A percentile compares a stretch with the other conserved stretches of the same genome.
Conservation (phyloP, 2,329 filamentous ascomycete genomes). For the Pseudocercospora vitis region DNA sequence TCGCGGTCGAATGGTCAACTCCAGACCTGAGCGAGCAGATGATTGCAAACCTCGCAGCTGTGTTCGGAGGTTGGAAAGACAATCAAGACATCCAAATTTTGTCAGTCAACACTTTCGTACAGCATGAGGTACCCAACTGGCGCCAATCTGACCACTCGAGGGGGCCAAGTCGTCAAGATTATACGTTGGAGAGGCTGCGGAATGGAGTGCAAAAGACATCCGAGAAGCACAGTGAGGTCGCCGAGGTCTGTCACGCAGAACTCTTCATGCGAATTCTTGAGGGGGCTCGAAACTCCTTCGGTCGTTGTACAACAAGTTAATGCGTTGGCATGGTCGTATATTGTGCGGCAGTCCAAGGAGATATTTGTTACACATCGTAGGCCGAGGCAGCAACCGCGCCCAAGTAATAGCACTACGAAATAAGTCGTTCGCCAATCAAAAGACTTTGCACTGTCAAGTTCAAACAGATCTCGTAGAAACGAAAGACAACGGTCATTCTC, state of each 20-base stretch:
- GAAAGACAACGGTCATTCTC: too few species aligned
- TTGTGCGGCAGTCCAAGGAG: too few species aligned
- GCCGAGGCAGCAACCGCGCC: too few species aligned
- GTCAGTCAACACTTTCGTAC: not conserved
- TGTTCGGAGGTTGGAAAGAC: not conserved
- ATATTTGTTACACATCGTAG: too few species aligned
- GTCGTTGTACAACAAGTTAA: too few species aligned
- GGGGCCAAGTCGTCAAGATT: not conserved
- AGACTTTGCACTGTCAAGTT: too few species aligned
- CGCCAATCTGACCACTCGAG: not conserved
- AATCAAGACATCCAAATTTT: not conserved
- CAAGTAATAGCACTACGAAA: too few species aligned
- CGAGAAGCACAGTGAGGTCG: not conserved
- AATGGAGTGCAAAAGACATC: not conserved
- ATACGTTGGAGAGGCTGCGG: not conserved
- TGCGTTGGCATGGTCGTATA: too few species aligned
- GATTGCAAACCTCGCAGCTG: not conserved
- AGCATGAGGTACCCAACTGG: not conserved
- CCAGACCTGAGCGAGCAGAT: not conserved
- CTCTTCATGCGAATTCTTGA: too few species aligned
- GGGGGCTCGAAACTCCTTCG: too few species aligned
- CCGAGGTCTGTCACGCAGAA: not conserved
- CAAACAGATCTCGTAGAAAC: too few species aligned
- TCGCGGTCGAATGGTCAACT: not conserved
- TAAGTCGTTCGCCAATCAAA: too few species aligned